These are phyloP conservation scores for Quercus dentata DNA, from an alignment of 306 rosid genomes.

Conservation along the genomic window DNA sequence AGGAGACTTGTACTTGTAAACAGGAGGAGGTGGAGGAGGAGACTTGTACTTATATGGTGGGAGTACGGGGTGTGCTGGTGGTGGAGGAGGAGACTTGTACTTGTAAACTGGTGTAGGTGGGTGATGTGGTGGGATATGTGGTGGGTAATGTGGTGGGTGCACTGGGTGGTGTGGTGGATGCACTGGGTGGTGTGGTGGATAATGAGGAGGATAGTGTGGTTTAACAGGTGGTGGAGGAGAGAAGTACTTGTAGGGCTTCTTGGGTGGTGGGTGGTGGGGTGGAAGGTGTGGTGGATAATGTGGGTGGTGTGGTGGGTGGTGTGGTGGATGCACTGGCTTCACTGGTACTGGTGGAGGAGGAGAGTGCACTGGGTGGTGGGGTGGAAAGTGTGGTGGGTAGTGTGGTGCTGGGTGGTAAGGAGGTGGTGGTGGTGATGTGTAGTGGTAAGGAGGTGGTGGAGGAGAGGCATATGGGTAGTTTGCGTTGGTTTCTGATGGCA, in stretches of 20 bases:
- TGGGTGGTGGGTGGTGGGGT: background rate
- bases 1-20: background rate
- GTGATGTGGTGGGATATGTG: background rate
- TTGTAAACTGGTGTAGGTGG: background rate
- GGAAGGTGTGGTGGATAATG: background rate
- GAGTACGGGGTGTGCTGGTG: background rate
- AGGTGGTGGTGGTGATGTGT: constrained; percentile 14
- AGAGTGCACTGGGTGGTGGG: background rate
- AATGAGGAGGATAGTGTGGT: constrained; percentile 1
- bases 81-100: constrained; percentile 23
- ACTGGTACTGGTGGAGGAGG: background rate
- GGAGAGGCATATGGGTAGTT: constrained; percentile 46
- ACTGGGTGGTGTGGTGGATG: constrained; percentile 12
- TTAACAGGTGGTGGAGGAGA: constrained; percentile 9
- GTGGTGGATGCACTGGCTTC: background rate
- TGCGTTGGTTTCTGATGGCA: constrained; percentile 33
- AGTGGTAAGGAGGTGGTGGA: constrained; percentile 11
- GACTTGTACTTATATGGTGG: background rate
- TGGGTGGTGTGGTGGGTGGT: background rate
- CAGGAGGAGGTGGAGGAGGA: background rate
- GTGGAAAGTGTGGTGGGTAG: background rate
- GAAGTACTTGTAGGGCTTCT: constrained; percentile 6
- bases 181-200: constrained; percentile 1
- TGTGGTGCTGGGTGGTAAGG: constrained; percentile 11
- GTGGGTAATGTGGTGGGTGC: background rate